These are phyloP conservation scores for Leccinum truebloodii DNA, from an alignment of 768 basidiomycete genomes.

Conservation along the genomic window DNA sequence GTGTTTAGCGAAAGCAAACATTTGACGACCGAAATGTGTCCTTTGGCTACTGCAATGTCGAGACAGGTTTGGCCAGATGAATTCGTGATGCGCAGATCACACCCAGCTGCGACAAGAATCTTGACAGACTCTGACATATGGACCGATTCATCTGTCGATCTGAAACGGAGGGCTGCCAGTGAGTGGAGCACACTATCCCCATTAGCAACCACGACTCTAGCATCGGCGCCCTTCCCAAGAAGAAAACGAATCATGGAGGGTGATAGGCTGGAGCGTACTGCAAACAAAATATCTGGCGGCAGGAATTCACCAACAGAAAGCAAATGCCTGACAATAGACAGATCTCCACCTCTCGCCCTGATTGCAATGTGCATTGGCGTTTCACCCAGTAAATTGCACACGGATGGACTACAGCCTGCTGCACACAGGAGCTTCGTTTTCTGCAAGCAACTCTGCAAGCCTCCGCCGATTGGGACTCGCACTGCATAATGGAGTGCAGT, in stretches of 20 bases:
- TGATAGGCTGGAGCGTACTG: background rate
- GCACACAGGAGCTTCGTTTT: background rate
- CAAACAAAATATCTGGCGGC: background rate
- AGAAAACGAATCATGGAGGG: background rate
- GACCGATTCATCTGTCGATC: no score
- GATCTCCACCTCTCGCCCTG: rapidly evolving
- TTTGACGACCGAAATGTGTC: background rate
- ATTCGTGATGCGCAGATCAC: background rate
- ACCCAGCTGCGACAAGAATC: background rate
- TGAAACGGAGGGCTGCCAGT: background rate
- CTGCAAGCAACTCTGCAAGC: no score
- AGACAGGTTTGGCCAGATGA: background rate
- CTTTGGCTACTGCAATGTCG: background rate
- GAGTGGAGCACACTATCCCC: background rate
- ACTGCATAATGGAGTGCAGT: background rate
- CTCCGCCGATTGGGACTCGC: rapidly evolving
- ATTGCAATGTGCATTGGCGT: background rate
- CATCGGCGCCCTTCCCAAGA: background rate
- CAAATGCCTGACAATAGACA: background rate
- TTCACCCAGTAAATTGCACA: background rate
- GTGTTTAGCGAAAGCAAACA: background rate
- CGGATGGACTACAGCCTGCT: background rate
- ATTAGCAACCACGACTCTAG: background rate
- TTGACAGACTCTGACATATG: background rate
- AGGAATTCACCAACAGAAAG: background rate